Evolutionary conservation across 768 basidiomycete species (phyloP).

Genomic region (Termitomyces sp.): DNA sequence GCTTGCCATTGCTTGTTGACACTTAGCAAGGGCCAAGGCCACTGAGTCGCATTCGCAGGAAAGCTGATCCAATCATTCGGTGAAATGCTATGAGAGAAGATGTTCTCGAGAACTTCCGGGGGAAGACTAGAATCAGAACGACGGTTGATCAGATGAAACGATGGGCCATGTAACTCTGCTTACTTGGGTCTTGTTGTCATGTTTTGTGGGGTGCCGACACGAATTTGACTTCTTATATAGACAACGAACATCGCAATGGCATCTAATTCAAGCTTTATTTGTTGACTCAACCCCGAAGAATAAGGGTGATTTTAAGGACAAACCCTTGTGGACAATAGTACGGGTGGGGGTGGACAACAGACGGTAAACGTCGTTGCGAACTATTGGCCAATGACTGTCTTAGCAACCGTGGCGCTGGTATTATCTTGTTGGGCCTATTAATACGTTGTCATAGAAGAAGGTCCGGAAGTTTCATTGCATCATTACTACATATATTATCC

Average conservation of each 20-base stretch:
- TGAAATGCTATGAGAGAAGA: conserved; percentile 1
- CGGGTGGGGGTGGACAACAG: neutral
- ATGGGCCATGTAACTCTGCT: neutral
- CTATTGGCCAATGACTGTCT: too few species aligned
- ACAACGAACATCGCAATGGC: neutral
- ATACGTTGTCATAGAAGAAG: neutral
- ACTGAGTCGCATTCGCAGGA: neutral
- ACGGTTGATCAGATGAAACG: neutral
- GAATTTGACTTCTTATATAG: neutral
- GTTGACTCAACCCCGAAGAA: neutral
- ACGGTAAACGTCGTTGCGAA: neutral
- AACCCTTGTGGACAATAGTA: neutral
- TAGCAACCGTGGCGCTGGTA: neutral
- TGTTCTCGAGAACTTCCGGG: conserved; percentile 4
- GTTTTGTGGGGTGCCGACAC: neutral
- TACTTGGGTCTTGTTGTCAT: neutral
- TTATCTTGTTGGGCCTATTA: neutral
- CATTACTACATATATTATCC: neutral
- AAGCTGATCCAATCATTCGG: neutral
- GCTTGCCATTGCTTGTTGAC: conserved; percentile 7
- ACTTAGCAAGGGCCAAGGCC: conserved; percentile 5
- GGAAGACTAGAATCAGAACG: neutral
- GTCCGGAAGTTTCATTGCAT: neutral
- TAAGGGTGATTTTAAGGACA: neutral
- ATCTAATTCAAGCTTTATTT: neutral